A percentile compares a stretch with the other conserved stretches of the same genome.
These are phyloP conservation scores for Senna siamea DNA, from an alignment of 306 rosid species.

Conservation along the genomic window DNA sequence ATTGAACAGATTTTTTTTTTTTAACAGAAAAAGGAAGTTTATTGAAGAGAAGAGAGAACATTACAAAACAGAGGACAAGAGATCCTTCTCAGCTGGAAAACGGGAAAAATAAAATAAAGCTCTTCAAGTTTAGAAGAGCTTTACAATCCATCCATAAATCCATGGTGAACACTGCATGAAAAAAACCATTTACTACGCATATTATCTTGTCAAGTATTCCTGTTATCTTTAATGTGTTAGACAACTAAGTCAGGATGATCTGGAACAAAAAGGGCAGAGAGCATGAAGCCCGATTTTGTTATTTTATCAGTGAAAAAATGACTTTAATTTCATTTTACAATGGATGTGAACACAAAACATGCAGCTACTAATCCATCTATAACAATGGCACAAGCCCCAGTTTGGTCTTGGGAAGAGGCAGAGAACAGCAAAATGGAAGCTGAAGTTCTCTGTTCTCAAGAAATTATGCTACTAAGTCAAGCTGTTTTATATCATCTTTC, in stretches of 20 bases:
- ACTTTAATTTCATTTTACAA: background rate
- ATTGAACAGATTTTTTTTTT: background rate
- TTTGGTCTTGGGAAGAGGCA: constrained; percentile 26
- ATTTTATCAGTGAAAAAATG: background rate
- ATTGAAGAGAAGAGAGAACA: too few relatives aligned
- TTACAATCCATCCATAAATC: too few relatives aligned
- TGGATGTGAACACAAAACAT: background rate
- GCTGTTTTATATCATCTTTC: constrained; percentile 27
- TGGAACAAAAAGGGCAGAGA: background rate
- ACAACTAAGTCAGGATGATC: background rate
- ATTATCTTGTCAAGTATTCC: background rate
- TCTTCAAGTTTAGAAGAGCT: too few relatives aligned
- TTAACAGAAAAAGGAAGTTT: too few relatives aligned
- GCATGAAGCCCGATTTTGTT: background rate
- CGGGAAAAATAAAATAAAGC: too few relatives aligned
- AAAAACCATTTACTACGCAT: background rate
- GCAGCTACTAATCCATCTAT: constrained; percentile 19
- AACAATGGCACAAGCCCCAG: background rate
- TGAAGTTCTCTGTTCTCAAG: background rate
- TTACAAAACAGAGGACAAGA: too few relatives aligned
- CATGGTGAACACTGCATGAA: too few relatives aligned
- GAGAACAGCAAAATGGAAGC: background rate
- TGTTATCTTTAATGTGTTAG: background rate
- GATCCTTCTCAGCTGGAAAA: too few relatives aligned
- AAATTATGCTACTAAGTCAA: constrained; percentile 6